Evolutionary conservation across 2,329 filamentous ascomycete genomes (phyloP).

Genomic region (Leptodontidium sp.): DNA sequence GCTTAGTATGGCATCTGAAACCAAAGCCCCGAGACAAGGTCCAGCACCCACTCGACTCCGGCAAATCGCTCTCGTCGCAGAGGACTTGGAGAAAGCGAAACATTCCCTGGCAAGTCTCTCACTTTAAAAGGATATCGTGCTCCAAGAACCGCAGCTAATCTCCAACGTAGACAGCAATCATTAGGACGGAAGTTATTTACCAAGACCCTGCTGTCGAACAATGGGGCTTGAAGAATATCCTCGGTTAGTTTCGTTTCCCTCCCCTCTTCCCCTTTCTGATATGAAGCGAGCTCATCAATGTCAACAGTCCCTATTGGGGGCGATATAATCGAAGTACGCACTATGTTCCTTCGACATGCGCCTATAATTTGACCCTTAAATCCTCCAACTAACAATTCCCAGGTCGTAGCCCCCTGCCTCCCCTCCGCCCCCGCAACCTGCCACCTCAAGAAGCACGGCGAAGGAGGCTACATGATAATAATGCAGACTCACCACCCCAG

Average conservation of each 20-base stretch:
- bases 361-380: neutral
- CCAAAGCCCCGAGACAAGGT: neutral
- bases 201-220: slow-evolving; percentile 35
- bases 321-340: slow-evolving; percentile 50
- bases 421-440: slow-evolving; percentile 51
- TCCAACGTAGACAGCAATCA: slow-evolving; percentile 27
- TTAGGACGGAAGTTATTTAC: slow-evolving; percentile 35
- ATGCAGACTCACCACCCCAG: slow-evolving; percentile 55
- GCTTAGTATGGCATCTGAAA: neutral
- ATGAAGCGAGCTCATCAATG: neutral
- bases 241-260: slow-evolving; percentile 26
- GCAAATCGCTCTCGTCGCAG: slow-evolving; percentile 36
- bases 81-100: slow-evolving; percentile 30
- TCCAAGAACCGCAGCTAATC: slow-evolving; percentile 4
- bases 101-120: slow-evolving; percentile 29
- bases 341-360: slow-evolving; percentile 20
- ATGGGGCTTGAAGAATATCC: slow-evolving; percentile 38
- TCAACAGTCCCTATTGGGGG: slow-evolving; percentile 51
- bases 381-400: neutral
- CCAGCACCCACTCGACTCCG: slow-evolving; percentile 34
- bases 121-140: neutral
- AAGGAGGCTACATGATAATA: slow-evolving; percentile 58
- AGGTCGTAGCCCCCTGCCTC: slow-evolving; percentile 50
- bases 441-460: slow-evolving; percentile 52
- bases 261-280: neutral